Evolutionary conservation across 768 basidiomycete species (phyloP).

Genomic region (Tricholoma terreum): DNA sequence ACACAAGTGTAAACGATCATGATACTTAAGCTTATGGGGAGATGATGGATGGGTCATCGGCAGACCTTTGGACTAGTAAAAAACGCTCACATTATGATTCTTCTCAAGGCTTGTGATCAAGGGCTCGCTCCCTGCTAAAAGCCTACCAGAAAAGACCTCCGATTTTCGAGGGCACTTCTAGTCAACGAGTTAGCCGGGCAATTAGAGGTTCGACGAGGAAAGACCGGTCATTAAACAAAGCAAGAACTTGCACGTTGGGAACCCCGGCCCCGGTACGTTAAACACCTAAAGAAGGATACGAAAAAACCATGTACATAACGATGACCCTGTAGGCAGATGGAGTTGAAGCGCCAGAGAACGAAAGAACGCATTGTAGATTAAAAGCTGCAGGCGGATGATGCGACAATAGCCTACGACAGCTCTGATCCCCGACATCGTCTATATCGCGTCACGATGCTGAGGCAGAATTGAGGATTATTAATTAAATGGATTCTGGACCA

Average conservation of each 20-base stretch:
- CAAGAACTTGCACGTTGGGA: constrained; percentile 11
- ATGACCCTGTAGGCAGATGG: background rate
- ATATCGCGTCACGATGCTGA: constrained; percentile 16
- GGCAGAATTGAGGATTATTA: background rate
- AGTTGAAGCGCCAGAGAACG: constrained; percentile 1
- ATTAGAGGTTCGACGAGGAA: constrained; percentile 9
- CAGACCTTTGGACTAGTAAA: constrained; percentile 13
- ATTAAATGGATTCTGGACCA: background rate
- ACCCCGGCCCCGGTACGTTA: constrained; percentile 11
- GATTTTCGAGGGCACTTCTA: constrained; percentile 13
- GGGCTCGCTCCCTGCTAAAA: background rate
- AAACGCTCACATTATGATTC: constrained; percentile 10
- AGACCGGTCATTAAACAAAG: constrained; percentile 18
- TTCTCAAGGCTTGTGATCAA: constrained; percentile 9
- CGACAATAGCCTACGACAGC: background rate
- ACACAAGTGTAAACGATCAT: constrained; percentile 22
- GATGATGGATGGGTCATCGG: constrained; percentile 20
- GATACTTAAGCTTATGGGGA: constrained; percentile 23
- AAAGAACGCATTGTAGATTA: background rate
- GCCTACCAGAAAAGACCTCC: constrained; percentile 1
- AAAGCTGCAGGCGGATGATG: background rate
- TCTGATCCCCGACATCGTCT: constrained; percentile 11
- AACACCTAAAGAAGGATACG: background rate
- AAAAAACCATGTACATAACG: background rate
- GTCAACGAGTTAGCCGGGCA: constrained; percentile 11